Evolutionary conservation across 768 basidiomycete genomes (phyloP).

Genomic region (Mycena indigotica): DNA sequence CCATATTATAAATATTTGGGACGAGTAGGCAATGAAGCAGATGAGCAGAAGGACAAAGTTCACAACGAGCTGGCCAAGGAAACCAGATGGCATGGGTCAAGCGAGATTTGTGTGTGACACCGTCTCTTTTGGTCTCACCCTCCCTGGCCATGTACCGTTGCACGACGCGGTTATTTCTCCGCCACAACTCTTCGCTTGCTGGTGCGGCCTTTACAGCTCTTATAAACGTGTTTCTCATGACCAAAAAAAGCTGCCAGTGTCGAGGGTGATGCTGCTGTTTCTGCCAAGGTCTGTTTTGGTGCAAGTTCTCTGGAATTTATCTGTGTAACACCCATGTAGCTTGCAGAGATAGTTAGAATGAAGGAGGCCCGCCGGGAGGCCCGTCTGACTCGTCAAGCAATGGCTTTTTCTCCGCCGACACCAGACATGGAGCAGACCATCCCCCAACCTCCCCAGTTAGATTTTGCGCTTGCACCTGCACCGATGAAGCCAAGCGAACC

Average conservation of each 20-base stretch:
- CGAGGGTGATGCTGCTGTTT: not conserved
- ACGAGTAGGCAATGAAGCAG: conserved; percentile 84
- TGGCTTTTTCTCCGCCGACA: not conserved
- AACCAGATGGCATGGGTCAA: conserved; percentile 32
- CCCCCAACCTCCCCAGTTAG: too few relatives aligned
- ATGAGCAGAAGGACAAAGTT: conserved; percentile 72
- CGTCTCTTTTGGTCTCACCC: not conserved
- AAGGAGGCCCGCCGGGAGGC: conserved; percentile 8
- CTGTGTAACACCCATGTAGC: not conserved
- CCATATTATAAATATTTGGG: conserved; percentile 76
- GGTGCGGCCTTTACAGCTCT: not conserved
- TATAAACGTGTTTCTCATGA: not conserved
- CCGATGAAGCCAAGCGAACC: too few relatives aligned
- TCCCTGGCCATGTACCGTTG: not conserved
- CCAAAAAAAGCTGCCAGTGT: not conserved
- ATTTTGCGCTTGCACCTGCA: too few relatives aligned
- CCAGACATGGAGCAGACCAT: conserved; percentile 4
- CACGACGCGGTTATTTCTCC: not conserved
- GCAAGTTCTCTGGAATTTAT: not conserved
- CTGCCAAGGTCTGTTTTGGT: not conserved
- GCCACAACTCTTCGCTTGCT: not conserved
- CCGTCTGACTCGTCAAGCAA: conserved; percentile 27
- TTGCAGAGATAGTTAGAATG: not conserved
- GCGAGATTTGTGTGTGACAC: not conserved
- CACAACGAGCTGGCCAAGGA: conserved; percentile 66